Percentiles rank a stretch among this genome's conserved stretches.
phyloP scores from a whole-genome alignment of 768 basidiomycete genomes.

The Agaricus sinodeliciosus region DNA sequence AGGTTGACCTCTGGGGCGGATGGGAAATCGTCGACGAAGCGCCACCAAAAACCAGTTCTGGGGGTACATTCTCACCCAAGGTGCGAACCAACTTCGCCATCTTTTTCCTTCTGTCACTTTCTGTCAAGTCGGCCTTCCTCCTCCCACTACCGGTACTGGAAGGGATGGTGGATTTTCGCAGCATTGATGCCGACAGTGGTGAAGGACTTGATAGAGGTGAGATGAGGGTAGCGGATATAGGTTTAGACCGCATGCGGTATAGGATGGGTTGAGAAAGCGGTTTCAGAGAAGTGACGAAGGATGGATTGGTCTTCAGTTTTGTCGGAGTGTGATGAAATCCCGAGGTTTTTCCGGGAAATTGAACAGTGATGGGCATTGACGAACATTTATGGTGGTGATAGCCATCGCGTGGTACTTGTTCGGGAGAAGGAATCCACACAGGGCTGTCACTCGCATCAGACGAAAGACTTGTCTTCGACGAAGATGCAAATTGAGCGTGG shows the following conservation, averaged over 20 bases:
- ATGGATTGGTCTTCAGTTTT: conserved; percentile 1
- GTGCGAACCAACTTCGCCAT: conserved; percentile 54
- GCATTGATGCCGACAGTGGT: not conserved
- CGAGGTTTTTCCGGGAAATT: conserved; percentile 12
- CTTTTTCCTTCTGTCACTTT: conserved; percentile 32
- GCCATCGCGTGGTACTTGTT: not conserved
- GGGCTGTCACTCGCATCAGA: conserved; percentile 8
- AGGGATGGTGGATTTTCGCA: no score
- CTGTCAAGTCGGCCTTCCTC: conserved; percentile 10
- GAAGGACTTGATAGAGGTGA: conserved; percentile 2
- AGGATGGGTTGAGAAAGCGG: conserved; percentile 23
- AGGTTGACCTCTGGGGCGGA: conserved; percentile 1
- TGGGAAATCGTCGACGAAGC: not conserved
- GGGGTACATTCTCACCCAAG: conserved; percentile 53
- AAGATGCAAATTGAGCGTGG: conserved; percentile 1
- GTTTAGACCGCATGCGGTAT: conserved; percentile 18
- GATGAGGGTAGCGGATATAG: not conserved
- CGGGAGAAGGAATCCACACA: conserved; percentile 13
- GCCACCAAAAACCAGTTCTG: conserved; percentile 39
- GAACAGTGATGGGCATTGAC: conserved; percentile 14
- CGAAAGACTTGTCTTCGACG: conserved; percentile 12
- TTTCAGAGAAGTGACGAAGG: conserved; percentile 2
- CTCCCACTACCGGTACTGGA: not conserved
- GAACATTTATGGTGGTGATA: conserved; percentile 6
- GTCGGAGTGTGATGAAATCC: not conserved